Evolutionary conservation across 257 asterid species (phyloP).

Genomic region (Capsicum pubescens): DNA sequence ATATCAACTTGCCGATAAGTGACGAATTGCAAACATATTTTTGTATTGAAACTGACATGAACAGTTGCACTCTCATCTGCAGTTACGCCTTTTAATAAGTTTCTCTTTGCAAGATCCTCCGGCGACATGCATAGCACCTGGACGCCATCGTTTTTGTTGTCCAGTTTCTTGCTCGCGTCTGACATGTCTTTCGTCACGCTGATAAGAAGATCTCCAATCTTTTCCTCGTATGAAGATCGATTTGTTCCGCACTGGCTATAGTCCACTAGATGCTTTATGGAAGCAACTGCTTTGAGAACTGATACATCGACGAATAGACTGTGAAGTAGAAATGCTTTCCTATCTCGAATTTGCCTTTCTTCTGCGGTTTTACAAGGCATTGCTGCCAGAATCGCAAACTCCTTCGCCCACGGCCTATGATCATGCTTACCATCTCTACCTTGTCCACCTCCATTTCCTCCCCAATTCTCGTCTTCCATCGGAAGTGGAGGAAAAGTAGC

Average conservation of each 20-base stretch:
- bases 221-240: constrained; percentile 58
- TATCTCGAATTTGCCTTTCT: constrained; percentile 90
- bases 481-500: constrained; percentile 69
- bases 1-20: background rate
- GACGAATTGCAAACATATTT: background rate
- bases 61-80: constrained; percentile 93
- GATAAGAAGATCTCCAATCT: constrained; percentile 71
- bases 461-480: constrained; percentile 91
- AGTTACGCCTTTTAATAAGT: constrained; percentile 88
- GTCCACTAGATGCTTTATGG: constrained; percentile 66
- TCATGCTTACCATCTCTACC: constrained; percentile 80
- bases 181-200: constrained; percentile 68
- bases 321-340: constrained; percentile 96
- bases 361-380: constrained; percentile 93
- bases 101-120: constrained; percentile 67
- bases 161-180: constrained; percentile 67
- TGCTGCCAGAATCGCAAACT: constrained; percentile 78
- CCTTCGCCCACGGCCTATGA: constrained; percentile 87
- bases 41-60: constrained; percentile 61
- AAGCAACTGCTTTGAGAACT: constrained; percentile 77
- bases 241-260: constrained; percentile 43
- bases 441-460: constrained; percentile 97
- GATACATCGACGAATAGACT: constrained; percentile 89
- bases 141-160: constrained; percentile 54
- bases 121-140: constrained; percentile 49